A percentile compares a stretch with the other conserved stretches of the same genome.
phyloP scores from a whole-genome alignment of 2,329 filamentous ascomycete genomes.

The Venturia carpophila region DNA sequence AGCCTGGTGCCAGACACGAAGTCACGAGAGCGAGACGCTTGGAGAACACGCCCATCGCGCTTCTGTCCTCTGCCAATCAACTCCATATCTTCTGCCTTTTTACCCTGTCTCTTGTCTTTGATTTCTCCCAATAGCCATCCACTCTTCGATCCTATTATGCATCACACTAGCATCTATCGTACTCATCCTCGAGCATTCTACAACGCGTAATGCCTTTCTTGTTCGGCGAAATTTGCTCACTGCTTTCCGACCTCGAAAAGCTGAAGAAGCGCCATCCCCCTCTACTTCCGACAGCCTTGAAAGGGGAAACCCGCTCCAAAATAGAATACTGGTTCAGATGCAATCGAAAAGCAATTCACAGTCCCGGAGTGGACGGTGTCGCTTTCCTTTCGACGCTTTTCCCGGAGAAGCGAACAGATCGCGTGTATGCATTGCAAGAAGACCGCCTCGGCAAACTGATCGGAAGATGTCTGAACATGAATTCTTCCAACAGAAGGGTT shows the following conservation, averaged over 20 bases:
- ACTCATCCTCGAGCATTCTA: not conserved
- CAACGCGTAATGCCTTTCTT: slow-evolving; percentile 50
- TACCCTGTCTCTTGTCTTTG: not conserved
- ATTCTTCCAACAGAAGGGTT: slow-evolving; percentile 51
- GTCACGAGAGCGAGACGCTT: not conserved
- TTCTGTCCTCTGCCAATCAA: not conserved
- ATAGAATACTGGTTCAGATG: slow-evolving; percentile 61
- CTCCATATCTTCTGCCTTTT: not conserved
- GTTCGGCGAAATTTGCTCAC: slow-evolving; percentile 64
- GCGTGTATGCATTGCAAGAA: slow-evolving; percentile 65
- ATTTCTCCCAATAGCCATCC: not conserved
- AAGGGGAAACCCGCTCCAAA: slow-evolving; percentile 27
- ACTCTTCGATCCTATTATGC: not conserved
- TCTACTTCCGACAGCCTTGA: slow-evolving; percentile 28
- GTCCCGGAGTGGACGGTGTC: slow-evolving; percentile 47
- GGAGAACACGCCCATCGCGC: not conserved
- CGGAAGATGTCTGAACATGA: slow-evolving; percentile 57
- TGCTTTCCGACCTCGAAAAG: slow-evolving; percentile 60
- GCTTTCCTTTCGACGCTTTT: slow-evolving; percentile 69
- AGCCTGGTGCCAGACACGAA: not conserved
- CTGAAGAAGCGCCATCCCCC: slow-evolving; percentile 37
- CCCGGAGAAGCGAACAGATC: slow-evolving; percentile 66
- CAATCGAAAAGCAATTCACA: slow-evolving; percentile 52
- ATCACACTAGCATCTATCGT: not conserved
- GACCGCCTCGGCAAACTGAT: slow-evolving; percentile 58